These are phyloP conservation scores for Hyphopichia homilentoma DNA, from an alignment of 805 yeast species.

Conservation along the genomic window DNA sequence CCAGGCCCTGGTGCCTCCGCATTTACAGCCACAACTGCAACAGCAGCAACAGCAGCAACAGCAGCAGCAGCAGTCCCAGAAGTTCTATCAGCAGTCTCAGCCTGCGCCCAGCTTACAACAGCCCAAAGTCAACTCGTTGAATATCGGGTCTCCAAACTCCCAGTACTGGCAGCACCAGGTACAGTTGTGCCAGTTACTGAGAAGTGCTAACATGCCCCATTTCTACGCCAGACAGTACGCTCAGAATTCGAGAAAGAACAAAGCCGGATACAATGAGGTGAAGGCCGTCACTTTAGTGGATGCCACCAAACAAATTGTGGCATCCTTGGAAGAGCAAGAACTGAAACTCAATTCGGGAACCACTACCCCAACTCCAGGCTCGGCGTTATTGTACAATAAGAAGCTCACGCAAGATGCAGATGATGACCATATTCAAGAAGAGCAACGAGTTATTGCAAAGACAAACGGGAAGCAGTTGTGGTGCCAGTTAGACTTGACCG, in stretches of 20 bases:
- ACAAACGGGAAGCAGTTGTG: conserved; percentile 77
- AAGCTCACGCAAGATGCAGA: conserved; percentile 45
- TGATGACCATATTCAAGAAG: conserved; percentile 49
- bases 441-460: conserved; percentile 56
- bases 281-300: conserved; percentile 38
- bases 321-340: conserved; percentile 42
- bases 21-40: conserved; percentile 17
- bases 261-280: conserved; percentile 33
- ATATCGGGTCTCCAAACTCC: conserved; percentile 39
- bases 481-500: conserved; percentile 91
- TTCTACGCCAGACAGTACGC: conserved; percentile 85
- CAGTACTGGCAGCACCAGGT: conserved; percentile 76
- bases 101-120: too few species aligned
- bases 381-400: conserved; percentile 41
- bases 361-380: conserved; percentile 30
- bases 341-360: conserved; percentile 37
- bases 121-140: conserved; percentile 23
- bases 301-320: conserved; percentile 37
- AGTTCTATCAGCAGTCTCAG: conserved; percentile 18
- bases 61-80: conserved; percentile 18
- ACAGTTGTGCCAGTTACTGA: conserved; percentile 67
- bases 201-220: conserved; percentile 65
- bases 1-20: conserved; percentile 9
- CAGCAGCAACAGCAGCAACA: conserved; percentile 20
- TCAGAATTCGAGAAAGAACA: conserved; percentile 50